These are phyloP conservation scores for Phytophthora citricola DNA, from an alignment of 352 stramenopile genomes.

Conservation along the genomic window DNA sequence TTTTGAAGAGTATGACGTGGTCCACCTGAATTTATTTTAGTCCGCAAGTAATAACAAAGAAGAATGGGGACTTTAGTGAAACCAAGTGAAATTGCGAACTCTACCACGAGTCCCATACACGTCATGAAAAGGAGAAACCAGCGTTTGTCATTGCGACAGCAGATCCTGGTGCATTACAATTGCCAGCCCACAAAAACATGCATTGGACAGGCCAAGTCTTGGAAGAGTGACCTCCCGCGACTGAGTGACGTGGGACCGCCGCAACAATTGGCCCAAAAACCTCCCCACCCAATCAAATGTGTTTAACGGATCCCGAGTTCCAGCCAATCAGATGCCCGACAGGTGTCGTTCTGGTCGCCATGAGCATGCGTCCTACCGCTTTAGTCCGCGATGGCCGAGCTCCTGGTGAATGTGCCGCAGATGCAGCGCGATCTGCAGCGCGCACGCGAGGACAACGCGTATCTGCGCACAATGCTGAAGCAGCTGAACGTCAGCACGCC, in stretches of 20 bases:
- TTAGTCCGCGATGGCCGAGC: constrained; percentile 25
- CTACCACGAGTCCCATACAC: neutral
- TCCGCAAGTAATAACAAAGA: no score
- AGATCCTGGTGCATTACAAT: constrained; percentile 12
- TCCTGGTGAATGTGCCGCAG: constrained; percentile 30
- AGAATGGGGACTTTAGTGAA: neutral
- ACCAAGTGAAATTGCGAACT: neutral
- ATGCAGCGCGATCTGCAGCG: constrained; percentile 43
- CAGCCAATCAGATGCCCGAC: constrained; percentile 2
- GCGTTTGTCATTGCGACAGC: constrained; percentile 20
- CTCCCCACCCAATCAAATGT: no score
- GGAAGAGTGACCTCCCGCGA: constrained; percentile 6
- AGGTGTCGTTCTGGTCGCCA: constrained; percentile 15
- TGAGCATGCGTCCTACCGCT: constrained; percentile 20
- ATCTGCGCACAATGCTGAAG: constrained; percentile 32
- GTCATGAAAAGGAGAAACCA: constrained; percentile 6
- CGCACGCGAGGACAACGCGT: constrained; percentile 38
- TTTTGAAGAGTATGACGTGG: constrained; percentile 10
- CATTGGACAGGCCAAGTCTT: neutral
- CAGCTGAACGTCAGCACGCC: constrained; percentile 16
- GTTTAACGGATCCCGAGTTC: constrained; percentile 12
- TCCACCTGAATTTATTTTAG: constrained; percentile 4
- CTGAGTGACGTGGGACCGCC: neutral
- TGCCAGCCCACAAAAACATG: constrained; percentile 25
- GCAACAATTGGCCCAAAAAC: neutral